Conservation (phyloP, 129 eudicot species). For the Chrysanthemum lavandulifolium region DNA sequence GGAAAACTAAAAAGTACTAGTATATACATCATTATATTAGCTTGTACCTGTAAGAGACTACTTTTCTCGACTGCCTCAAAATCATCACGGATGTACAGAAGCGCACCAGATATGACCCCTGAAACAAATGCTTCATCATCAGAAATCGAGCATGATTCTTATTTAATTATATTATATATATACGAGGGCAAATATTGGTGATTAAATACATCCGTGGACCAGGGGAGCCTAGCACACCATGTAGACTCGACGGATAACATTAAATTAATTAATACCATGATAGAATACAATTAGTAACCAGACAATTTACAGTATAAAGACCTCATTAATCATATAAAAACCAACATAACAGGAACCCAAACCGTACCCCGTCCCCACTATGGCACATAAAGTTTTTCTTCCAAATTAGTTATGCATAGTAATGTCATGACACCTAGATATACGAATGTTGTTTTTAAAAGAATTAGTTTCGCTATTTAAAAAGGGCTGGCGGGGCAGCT, state of each 20-base stretch:
- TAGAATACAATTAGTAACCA: neutral
- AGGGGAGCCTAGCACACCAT: too few species aligned
- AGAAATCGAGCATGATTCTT: neutral
- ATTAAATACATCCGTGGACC: too few species aligned
- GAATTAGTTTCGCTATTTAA: too few species aligned
- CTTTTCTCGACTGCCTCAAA: conserved; percentile 54
- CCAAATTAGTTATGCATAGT: too few species aligned
- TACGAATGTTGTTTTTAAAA: too few species aligned
- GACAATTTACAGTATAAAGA: neutral
- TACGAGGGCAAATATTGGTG: neutral
- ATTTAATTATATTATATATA: neutral
- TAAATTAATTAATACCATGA: conserved; percentile 3
- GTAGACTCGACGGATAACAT: too few species aligned
- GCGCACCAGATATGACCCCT: conserved; percentile 93
- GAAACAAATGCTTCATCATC: conserved; percentile 6
- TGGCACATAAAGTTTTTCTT: too few species aligned
- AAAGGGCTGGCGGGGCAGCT: too few species aligned
- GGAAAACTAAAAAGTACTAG: too few species aligned
- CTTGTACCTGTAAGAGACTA: conserved; percentile 63
- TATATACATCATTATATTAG: too few species aligned
- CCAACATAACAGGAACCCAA: neutral
- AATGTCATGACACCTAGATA: too few species aligned
- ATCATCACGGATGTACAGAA: conserved; percentile 70
- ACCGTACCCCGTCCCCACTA: neutral
- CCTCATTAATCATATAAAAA: too few species aligned